Base-by-base conservation (phyloP, 164 flowering plant species). In the Nymphaea thermarum region DNA sequence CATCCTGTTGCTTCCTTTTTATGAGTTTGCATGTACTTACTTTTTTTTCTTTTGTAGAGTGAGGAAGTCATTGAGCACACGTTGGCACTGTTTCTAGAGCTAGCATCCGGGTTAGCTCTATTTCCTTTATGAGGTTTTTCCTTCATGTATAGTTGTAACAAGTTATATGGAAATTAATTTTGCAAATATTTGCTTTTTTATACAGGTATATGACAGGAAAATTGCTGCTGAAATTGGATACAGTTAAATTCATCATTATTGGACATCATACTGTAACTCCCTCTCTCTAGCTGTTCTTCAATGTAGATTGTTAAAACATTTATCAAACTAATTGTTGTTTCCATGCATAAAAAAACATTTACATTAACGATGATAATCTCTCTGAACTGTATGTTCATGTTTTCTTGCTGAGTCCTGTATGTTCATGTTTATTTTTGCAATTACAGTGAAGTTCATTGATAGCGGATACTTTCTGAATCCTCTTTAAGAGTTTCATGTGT, bases 151-250 rank as follows among this genome's bases (percentile, higher is more conserved):
- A 61, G 63, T 61, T 16, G 63, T 15, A 5, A 25, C 36, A 25
- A 25, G 36, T 25, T 25, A 25, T 25, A 55, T 55, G 10, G 60
- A 10, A 55, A 8, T 16, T 55, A 8, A 55, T 55, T 55, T 55
- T 55, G 10, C 60, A 55, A 8, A 16, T 63, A 43, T 53, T 42
- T 62, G 42, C 43, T 57, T 55, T 66, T 53, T 71, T 62, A 43
- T 44, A 72, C 84, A 95, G 99, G 66, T 95, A 87, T 74, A 95
- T 95, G 99, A 90, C 96, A 53, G 99, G 99, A 55, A 95, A 90
- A 85, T 80, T 87, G 71, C 97, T 92, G 71, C 75, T 90, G 77
- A 95, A 89, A 84, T 82, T 95, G 85, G 98, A 95, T 68, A 79
- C 96, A 47, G 80, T 90, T 65, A 86, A 90, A 79, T 95, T 87